These are phyloP conservation scores for Lodderomyces margitis DNA, from an alignment of 1,139 yeast species.

Conservation along the genomic window DNA sequence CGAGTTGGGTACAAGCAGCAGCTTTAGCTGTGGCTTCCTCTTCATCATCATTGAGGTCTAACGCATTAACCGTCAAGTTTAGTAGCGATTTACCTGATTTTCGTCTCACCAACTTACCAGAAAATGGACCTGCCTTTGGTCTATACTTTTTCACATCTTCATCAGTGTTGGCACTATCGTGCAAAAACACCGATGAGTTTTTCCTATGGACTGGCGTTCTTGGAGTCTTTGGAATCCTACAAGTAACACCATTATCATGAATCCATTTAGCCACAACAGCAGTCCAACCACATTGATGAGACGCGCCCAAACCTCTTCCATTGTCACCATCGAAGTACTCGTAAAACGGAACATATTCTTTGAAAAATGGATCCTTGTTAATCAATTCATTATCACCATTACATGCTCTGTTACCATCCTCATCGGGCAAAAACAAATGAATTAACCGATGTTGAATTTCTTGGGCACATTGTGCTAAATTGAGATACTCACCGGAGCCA, in stretches of 20 bases:
- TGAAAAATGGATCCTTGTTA: conserved; percentile 71
- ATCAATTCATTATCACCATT: conserved; percentile 66
- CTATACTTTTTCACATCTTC: conserved; percentile 34
- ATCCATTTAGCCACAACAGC: conserved; percentile 91
- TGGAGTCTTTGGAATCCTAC: conserved; percentile 53
- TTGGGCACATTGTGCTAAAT: conserved; percentile 91
- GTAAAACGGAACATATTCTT: conserved; percentile 75
- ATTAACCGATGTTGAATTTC: conserved; percentile 86
- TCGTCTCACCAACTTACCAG: conserved; percentile 57
- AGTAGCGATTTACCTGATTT: conserved; percentile 70
- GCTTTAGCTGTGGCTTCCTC: conserved; percentile 21
- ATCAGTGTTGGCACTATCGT: conserved; percentile 28
- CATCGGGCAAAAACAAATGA: conserved; percentile 73
- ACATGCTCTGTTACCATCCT: conserved; percentile 71
- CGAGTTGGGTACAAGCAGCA: conserved; percentile 18
- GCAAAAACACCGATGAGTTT: conserved; percentile 27
- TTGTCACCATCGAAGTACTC: conserved; percentile 96
- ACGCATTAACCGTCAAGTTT: conserved; percentile 62
- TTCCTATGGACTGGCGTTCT: conserved; percentile 35
- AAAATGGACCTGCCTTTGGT: conserved; percentile 54
- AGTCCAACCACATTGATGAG: conserved; percentile 98
- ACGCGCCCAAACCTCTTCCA: conserved; percentile 92
- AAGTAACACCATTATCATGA: conserved; percentile 82
- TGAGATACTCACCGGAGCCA: conserved; percentile 78
- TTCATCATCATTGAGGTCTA: conserved; percentile 68